A percentile compares a stretch with the other conserved stretches of the same genome.
Evolutionary conservation across 129 eudicot species (phyloP).

Genomic region (Tagetes erecta): DNA sequence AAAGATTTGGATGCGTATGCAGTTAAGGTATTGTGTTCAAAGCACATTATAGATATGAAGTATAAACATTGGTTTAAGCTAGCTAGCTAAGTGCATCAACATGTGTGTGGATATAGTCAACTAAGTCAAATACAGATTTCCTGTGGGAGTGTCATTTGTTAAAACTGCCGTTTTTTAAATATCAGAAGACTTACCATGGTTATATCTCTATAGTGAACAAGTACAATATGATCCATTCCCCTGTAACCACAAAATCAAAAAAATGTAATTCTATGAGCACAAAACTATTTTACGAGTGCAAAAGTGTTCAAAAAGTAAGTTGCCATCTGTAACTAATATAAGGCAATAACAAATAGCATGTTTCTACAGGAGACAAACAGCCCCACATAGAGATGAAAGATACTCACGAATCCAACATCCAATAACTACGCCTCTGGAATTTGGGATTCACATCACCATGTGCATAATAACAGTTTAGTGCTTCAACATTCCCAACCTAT

Average conservation of each 20-base stretch:
- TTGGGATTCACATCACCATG: constrained; percentile 75
- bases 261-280: constrained; percentile 20
- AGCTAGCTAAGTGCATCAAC: constrained; percentile 7
- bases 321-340: background rate
- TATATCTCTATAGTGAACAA: constrained; percentile 97
- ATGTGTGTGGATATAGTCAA: constrained; percentile 6
- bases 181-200: constrained; percentile 51
- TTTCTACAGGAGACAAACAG: background rate
- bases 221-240: constrained; percentile 91
- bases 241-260: constrained; percentile 43
- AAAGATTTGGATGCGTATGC: constrained; percentile 10
- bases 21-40: constrained; percentile 1
- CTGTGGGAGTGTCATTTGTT: constrained; percentile 3
- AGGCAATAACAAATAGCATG: constrained; percentile 9
- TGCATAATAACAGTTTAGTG: constrained; percentile 94
- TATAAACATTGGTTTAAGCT: constrained; percentile 2
- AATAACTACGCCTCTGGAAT: constrained; percentile 96
- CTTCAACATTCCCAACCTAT: constrained; percentile 94
- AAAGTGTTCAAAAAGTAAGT: constrained; percentile 19
- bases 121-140: constrained; percentile 3
- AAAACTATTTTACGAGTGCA: background rate
- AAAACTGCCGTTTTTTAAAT: background rate
- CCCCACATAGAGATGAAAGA: constrained; percentile 19
- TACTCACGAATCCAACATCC: constrained; percentile 98
- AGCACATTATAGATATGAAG: background rate